phyloP scores from a whole-genome alignment of 257 asterid genomes.

The Voacanga thouarsii region DNA sequence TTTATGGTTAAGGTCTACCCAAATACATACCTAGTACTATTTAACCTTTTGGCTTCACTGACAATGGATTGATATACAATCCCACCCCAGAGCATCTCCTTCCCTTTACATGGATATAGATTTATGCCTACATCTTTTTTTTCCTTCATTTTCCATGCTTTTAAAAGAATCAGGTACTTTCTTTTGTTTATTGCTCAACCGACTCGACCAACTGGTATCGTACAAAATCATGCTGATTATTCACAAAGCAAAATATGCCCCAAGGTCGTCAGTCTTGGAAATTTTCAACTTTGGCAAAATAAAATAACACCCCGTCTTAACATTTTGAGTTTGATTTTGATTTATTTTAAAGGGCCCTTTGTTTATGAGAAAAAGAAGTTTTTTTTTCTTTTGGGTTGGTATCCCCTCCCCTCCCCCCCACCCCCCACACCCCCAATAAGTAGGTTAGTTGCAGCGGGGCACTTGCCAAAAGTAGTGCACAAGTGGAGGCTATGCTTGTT shows the following conservation, averaged over 20 bases:
- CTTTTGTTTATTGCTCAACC: neutral
- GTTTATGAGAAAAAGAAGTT: too few relatives aligned
- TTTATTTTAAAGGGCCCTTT: too few relatives aligned
- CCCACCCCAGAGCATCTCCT: neutral
- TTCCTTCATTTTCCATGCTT: neutral
- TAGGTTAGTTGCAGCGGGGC: slow-evolving; percentile 25
- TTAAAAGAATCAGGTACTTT: slow-evolving; percentile 17
- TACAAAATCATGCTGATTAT: neutral
- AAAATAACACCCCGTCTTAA: too few relatives aligned
- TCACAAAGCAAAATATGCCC: too few relatives aligned
- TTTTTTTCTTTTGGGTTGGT: too few relatives aligned
- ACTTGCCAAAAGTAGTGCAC: slow-evolving; percentile 21
- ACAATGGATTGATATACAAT: neutral
- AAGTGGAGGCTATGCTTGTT: slow-evolving; percentile 17
- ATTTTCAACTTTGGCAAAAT: too few relatives aligned
- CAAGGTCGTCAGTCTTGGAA: too few relatives aligned
- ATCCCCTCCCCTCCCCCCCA: too few relatives aligned
- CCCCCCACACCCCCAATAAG: too few relatives aligned
- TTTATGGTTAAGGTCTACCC: neutral
- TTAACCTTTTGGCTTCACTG: neutral
- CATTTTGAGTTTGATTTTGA: too few relatives aligned
- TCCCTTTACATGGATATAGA: neutral
- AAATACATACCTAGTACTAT: neutral
- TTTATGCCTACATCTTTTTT: neutral
- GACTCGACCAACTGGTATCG: neutral